These are phyloP conservation scores for Rhododendron vialii DNA, from an alignment of 148 eudicot genomes.

Conservation along the genomic window DNA sequence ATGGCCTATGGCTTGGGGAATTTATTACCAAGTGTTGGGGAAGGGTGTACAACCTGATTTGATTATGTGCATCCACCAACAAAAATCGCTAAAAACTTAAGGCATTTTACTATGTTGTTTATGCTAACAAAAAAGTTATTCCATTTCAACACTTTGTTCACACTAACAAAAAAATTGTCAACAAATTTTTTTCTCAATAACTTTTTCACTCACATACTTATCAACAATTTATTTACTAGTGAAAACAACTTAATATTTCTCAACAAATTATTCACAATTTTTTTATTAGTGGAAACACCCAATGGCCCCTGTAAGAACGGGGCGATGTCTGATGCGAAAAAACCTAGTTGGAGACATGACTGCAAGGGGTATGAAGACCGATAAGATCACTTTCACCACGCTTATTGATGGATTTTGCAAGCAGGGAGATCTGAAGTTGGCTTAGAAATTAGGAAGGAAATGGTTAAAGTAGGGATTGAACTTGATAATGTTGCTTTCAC, in stretches of 20 bases:
- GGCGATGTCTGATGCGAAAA: conserved; percentile 34
- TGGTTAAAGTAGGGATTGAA: conserved; percentile 38
- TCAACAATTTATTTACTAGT: too few species aligned
- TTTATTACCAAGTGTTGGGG: conserved; percentile 49
- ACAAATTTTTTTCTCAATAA: too few species aligned
- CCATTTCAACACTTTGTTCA: too few species aligned
- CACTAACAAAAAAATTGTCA: too few species aligned
- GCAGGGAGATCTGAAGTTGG: conserved; percentile 57
- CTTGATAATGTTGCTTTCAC: conserved; percentile 68
- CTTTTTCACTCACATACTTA: background rate
- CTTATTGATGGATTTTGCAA: conserved; percentile 70
- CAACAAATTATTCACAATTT: too few species aligned
- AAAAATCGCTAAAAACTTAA: too few species aligned
- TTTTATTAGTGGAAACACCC: background rate
- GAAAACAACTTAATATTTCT: too few species aligned
- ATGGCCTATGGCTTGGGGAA: conserved; percentile 39
- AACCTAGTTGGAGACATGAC: conserved; percentile 46
- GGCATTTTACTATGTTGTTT: too few species aligned
- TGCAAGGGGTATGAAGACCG: conserved; percentile 49
- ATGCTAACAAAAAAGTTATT: too few species aligned
- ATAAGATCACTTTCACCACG: conserved; percentile 66
- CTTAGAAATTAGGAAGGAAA: conserved; percentile 41
- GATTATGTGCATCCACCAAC: conserved; percentile 30
- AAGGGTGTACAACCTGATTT: conserved; percentile 56
- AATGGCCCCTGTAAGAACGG: conserved; percentile 60